These are phyloP conservation scores for Diplodia seriata DNA, from an alignment of 2,329 filamentous ascomycete genomes.

Conservation along the genomic window DNA sequence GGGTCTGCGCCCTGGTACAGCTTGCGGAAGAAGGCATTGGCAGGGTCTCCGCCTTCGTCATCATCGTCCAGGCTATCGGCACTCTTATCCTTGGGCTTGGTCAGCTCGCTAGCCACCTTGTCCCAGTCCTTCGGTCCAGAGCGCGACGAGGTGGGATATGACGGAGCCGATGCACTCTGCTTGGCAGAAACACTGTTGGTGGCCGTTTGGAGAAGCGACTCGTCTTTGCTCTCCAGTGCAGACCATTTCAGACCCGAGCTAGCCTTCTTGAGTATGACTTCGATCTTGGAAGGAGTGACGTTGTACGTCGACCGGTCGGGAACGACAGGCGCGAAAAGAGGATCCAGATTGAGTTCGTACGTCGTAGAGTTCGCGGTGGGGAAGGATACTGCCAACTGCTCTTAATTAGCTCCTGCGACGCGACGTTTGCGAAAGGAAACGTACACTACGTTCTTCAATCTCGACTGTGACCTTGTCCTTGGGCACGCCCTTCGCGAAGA, in stretches of 20 bases:
- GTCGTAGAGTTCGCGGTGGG: conserved; percentile 60
- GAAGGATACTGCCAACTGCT: conserved; percentile 64
- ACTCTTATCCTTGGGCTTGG: conserved; percentile 38
- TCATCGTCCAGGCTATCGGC: conserved; percentile 36
- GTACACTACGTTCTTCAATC: conserved; percentile 57
- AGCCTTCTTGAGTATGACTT: conserved; percentile 74
- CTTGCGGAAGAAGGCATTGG: conserved; percentile 88
- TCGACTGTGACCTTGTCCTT: conserved; percentile 63
- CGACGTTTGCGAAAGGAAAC: conserved; percentile 34
- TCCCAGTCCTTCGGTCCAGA: conserved; percentile 93
- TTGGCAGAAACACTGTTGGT: conserved; percentile 35
- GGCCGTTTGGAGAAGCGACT: conserved; percentile 31
- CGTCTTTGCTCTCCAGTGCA: conserved; percentile 56
- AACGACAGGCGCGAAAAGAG: conserved; percentile 72
- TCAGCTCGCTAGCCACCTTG: conserved; percentile 65
- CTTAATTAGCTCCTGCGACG: conserved; percentile 32
- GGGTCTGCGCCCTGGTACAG: conserved; percentile 78
- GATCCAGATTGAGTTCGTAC: conserved; percentile 68
- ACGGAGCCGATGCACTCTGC: conserved; percentile 53
- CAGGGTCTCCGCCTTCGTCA: conserved; percentile 60
- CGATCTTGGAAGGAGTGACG: conserved; percentile 79
- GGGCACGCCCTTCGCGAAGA: conserved; percentile 70
- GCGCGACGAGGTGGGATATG: conserved; percentile 87
- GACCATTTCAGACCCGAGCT: conserved; percentile 72
- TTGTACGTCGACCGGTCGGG: conserved; percentile 64